phyloP scores from a whole-genome alignment of 331 rosid species.

The Prunus yedoensis region DNA sequence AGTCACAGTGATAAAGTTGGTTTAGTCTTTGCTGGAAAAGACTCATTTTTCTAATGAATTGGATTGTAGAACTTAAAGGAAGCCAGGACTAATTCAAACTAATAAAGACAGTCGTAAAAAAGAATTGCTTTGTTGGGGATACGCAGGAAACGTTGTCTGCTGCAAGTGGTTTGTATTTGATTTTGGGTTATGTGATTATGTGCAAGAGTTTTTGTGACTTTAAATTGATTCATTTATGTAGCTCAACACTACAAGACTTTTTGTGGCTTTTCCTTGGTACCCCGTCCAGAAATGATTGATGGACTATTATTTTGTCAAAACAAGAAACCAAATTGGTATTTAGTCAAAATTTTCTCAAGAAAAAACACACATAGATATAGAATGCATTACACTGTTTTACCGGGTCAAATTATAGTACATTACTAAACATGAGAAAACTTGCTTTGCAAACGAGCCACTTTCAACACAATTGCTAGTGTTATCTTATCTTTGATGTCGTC shows the following conservation, averaged over 20 bases:
- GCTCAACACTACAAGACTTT: no score
- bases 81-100: constrained; percentile 46
- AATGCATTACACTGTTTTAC: no score
- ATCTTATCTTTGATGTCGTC: not conserved
- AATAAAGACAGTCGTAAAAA: not conserved
- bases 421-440: not conserved
- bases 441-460: not conserved
- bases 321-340: no score
- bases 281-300: no score
- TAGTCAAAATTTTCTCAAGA: no score
- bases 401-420: not conserved
- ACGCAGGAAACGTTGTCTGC: not conserved
- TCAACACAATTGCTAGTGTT: not conserved
- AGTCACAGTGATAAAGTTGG: no score
- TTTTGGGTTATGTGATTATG: not conserved
- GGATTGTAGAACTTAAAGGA: constrained; percentile 60
- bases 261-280: no score
- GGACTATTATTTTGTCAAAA: no score
- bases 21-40: not conserved
- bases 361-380: no score
- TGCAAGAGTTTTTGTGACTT: no score
- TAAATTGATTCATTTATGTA: no score
- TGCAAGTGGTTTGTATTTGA: constrained; percentile 2
- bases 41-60: constrained; percentile 3
- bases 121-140: no score